phyloP scores from a whole-genome alignment of 1,284 basidiomycete species.

The Pseudomicrostroma phylloplanum region DNA sequence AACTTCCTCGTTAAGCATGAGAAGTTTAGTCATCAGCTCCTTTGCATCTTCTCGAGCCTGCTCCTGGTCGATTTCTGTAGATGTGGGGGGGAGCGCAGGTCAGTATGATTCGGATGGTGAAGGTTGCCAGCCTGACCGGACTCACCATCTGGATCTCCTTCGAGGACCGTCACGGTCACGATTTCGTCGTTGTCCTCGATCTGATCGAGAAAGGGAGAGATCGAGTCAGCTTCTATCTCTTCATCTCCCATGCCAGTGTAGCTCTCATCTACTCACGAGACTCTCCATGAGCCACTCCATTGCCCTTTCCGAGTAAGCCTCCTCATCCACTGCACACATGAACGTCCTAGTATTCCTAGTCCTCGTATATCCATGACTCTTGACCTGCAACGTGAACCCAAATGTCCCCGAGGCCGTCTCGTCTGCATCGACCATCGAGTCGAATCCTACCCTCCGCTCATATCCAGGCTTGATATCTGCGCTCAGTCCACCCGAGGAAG shows the following conservation, averaged over 20 bases:
- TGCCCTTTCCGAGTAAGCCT: constrained; percentile 52
- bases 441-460: constrained; percentile 47
- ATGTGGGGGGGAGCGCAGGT: not conserved
- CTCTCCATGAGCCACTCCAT: constrained; percentile 61
- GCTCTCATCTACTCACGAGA: constrained; percentile 55
- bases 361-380: constrained; percentile 73
- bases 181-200: constrained; percentile 85
- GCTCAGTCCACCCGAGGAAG: constrained; percentile 28
- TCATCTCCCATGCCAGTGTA: no score
- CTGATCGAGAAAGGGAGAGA: no score
- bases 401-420: constrained; percentile 38
- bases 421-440: constrained; percentile 48
- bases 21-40: constrained; percentile 71
- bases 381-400: constrained; percentile 61
- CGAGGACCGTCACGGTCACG: constrained; percentile 82
- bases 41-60: constrained; percentile 79
- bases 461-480: constrained; percentile 29
- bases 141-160: constrained; percentile 65
- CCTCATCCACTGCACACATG: constrained; percentile 78
- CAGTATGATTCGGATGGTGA: no score
- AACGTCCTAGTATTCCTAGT: constrained; percentile 79
- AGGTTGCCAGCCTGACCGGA: no score
- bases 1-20: constrained; percentile 74
- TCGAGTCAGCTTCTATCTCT: no score
- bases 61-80: constrained; percentile 58